Conservation (phyloP, 768 basidiomycete genomes). For the Cystofilobasidium bisporidii region DNA sequence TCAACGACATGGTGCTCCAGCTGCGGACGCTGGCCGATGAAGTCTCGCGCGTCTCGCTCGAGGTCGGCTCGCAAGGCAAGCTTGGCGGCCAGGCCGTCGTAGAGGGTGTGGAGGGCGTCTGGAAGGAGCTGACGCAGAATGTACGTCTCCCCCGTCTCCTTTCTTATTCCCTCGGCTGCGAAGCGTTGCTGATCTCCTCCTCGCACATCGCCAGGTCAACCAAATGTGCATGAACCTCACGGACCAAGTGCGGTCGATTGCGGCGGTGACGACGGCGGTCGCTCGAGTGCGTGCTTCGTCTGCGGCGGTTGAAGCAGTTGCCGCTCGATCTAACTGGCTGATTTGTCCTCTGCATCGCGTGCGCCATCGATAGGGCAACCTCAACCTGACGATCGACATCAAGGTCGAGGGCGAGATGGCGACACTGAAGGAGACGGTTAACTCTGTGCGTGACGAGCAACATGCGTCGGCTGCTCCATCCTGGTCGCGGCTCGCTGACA, state of each 20-base stretch:
- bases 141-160: conserved; percentile 36
- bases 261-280: conserved; percentile 68
- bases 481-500: no score
- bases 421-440: conserved; percentile 43
- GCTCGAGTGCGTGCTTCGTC: conserved; percentile 35
- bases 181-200: background rate
- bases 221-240: conserved; percentile 72
- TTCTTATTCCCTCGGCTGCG: conserved; percentile 44
- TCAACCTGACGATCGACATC: conserved; percentile 61
- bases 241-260: conserved; percentile 72
- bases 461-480: no score
- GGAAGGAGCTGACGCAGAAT: conserved; percentile 68
- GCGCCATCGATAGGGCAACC: conserved; percentile 39
- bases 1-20: conserved; percentile 74
- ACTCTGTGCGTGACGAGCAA: conserved; percentile 36
- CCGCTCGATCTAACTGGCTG: background rate
- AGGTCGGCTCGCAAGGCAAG: conserved; percentile 86
- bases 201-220: conserved; percentile 48
- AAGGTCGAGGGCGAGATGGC: conserved; percentile 84
- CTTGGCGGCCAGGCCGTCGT: conserved; percentile 87
- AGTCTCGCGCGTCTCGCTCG: conserved; percentile 82
- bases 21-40: conserved; percentile 38
- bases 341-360: background rate
- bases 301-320: background rate
- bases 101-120: conserved; percentile 86